Evolutionary conservation across 1,284 basidiomycete species (phyloP).

Genomic region (Leccinum fuscescens): DNA sequence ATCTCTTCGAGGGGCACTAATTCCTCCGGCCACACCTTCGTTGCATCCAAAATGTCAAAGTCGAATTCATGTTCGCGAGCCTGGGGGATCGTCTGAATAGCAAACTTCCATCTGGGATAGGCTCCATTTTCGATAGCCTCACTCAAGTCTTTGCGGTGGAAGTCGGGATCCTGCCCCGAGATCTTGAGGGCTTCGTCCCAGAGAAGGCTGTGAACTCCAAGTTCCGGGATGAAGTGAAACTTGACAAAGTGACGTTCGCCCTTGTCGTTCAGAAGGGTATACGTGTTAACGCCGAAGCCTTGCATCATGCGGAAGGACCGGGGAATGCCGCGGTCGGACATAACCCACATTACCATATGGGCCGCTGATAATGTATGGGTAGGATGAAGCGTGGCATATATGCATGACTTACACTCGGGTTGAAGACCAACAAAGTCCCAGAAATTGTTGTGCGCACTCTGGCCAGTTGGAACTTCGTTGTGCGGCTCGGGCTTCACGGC

Average conservation of each 20-base stretch:
- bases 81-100: slow-evolving; percentile 71
- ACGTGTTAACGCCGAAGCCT: slow-evolving; percentile 85
- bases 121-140: slow-evolving; percentile 73
- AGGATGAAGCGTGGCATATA: not conserved
- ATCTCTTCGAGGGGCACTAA: slow-evolving; percentile 72
- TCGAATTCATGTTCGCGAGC: slow-evolving; percentile 70
- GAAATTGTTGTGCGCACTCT: slow-evolving; percentile 78
- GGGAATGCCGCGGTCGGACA: slow-evolving; percentile 81
- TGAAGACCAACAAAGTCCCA: slow-evolving; percentile 78
- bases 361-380: slow-evolving; percentile 44
- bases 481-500: slow-evolving; percentile 80
- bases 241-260: slow-evolving; percentile 79
- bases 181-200: slow-evolving; percentile 89
- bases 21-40: slow-evolving; percentile 82
- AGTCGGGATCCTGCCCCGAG: slow-evolving; percentile 78
- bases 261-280: slow-evolving; percentile 59
- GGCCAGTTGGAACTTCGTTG: slow-evolving; percentile 65
- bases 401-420: slow-evolving; percentile 49
- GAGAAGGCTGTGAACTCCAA: slow-evolving; percentile 77
- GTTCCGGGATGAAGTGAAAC: slow-evolving; percentile 80
- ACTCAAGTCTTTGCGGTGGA: slow-evolving; percentile 76
- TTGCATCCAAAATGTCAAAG: slow-evolving; percentile 84
- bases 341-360: slow-evolving; percentile 81
- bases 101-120: slow-evolving; percentile 74
- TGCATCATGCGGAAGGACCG: slow-evolving; percentile 85